Evolutionary conservation across 352 stramenopile species (phyloP).

Genomic region (Pythium dissotocum): DNA sequence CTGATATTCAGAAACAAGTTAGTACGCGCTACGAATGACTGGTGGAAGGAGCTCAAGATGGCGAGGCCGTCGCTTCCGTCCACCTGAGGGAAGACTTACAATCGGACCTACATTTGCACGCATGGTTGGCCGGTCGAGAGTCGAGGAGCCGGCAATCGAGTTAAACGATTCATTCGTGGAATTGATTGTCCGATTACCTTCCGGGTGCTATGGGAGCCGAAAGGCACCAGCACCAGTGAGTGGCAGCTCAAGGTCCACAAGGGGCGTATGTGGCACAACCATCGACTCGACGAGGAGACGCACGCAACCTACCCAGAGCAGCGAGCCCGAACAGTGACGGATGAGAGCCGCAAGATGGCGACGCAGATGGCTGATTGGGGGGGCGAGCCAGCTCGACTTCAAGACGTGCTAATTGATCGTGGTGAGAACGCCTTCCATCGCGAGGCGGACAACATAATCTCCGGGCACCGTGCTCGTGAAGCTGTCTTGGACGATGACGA

Average conservation of each 20-base stretch:
- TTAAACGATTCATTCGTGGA: neutral
- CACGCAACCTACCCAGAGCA: neutral
- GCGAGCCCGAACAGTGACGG: neutral
- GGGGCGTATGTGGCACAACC: neutral
- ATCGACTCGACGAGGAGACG: neutral
- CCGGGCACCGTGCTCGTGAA: neutral
- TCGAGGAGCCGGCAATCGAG: neutral
- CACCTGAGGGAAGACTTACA: neutral
- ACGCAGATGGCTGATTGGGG: neutral
- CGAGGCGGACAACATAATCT: neutral
- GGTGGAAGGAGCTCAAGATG: neutral
- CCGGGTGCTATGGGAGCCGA: neutral
- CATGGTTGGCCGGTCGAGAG: neutral
- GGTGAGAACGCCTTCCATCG: neutral
- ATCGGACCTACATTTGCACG: constrained; percentile 1
- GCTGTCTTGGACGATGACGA: neutral
- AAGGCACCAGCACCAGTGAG: too few relatives aligned
- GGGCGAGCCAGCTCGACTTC: neutral
- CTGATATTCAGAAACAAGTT: too few relatives aligned
- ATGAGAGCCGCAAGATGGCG: neutral
- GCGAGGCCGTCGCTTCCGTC: neutral
- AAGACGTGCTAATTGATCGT: neutral
- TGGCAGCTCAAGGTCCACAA: neutral
- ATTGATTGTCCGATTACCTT: neutral
- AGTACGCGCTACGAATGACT: neutral